A percentile compares a stretch with the other conserved stretches of the same genome.
Evolutionary conservation across 2,329 filamentous ascomycete species (phyloP).

Genomic region (Mycosphaerella sp.): DNA sequence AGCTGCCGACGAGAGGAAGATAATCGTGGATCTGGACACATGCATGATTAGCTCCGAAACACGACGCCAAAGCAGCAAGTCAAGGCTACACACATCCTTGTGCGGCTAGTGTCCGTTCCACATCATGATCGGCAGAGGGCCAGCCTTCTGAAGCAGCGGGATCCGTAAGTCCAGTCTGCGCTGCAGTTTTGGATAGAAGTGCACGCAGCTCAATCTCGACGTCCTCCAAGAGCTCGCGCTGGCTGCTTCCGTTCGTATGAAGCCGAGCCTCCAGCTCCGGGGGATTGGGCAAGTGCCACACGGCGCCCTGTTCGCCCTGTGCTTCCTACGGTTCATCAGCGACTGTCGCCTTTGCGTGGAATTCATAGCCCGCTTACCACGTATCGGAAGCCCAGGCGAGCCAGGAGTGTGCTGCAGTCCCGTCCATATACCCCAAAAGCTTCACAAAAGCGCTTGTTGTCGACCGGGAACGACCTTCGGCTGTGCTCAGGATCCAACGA

Average conservation of each 20-base stretch:
- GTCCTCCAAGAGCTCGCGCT: constrained; percentile 51
- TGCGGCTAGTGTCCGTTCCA: constrained; percentile 32
- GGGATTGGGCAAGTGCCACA: constrained; percentile 31
- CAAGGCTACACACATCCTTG: constrained; percentile 30
- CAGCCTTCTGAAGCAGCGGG: constrained; percentile 28
- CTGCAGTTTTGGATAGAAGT: constrained; percentile 41
- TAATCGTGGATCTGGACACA: constrained; percentile 24
- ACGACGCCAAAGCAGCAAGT: no score
- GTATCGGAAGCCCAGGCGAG: constrained; percentile 52
- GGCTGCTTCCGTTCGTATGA: constrained; percentile 21
- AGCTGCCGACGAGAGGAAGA: constrained; percentile 17
- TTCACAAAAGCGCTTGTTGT: constrained; percentile 59
- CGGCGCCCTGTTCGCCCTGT: constrained; percentile 10
- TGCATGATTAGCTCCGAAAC: not conserved
- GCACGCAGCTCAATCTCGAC: constrained; percentile 52
- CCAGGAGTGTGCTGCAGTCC: constrained; percentile 54
- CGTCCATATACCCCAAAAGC: constrained; percentile 49
- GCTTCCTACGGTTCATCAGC: constrained; percentile 3
- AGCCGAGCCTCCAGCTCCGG: constrained; percentile 19
- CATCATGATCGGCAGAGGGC: constrained; percentile 30
- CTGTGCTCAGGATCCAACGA: constrained; percentile 47
- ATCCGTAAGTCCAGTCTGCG: constrained; percentile 25
- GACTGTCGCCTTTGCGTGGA: not conserved
- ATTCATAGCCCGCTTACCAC: constrained; percentile 19
- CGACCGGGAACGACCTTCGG: constrained; percentile 50